These are phyloP conservation scores for Rhynchosporium agropyri DNA, from an alignment of 2,329 filamentous ascomycete genomes.

Conservation along the genomic window DNA sequence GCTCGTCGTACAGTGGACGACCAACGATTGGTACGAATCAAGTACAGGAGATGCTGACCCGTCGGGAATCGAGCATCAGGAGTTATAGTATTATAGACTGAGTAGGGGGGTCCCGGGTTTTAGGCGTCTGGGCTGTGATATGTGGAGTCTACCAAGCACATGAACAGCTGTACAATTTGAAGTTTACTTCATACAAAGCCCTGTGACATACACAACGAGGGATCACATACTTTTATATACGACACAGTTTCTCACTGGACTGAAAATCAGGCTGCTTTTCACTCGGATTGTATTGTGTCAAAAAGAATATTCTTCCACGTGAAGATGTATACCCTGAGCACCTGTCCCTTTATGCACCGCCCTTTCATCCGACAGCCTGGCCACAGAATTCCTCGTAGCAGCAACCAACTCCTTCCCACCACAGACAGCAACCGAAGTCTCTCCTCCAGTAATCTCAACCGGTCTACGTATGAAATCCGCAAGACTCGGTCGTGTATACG, in stretches of 20 bases:
- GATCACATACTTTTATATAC: too few relatives aligned
- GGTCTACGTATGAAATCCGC: slow-evolving; percentile 54
- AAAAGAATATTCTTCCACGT: slow-evolving; percentile 63
- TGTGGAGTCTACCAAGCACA: slow-evolving; percentile 2
- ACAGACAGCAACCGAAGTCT: slow-evolving; percentile 64
- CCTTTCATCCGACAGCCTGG: slow-evolving; percentile 59
- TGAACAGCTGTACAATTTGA: not conserved
- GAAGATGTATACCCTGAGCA: slow-evolving; percentile 62
- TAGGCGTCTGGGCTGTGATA: slow-evolving; percentile 2
- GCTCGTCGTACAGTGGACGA: slow-evolving; percentile 66
- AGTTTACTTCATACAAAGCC: not conserved
- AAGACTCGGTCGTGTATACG: slow-evolving; percentile 51
- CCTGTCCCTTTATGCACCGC: slow-evolving; percentile 67
- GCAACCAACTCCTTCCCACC: slow-evolving; percentile 59
- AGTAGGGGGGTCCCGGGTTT: not conserved
- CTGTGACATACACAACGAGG: too few relatives aligned
- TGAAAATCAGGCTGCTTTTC: too few relatives aligned
- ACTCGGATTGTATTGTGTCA: slow-evolving; percentile 34
- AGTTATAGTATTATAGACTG: slow-evolving; percentile 22
- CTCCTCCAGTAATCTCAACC: slow-evolving; percentile 60
- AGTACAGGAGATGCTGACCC: slow-evolving; percentile 42
- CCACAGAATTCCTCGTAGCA: slow-evolving; percentile 57
- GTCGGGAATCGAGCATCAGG: slow-evolving; percentile 28
- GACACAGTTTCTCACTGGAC: too few relatives aligned
- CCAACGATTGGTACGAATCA: slow-evolving; percentile 67